phyloP scores from a whole-genome alignment of 306 rosid genomes.

The Rosa persica region DNA sequence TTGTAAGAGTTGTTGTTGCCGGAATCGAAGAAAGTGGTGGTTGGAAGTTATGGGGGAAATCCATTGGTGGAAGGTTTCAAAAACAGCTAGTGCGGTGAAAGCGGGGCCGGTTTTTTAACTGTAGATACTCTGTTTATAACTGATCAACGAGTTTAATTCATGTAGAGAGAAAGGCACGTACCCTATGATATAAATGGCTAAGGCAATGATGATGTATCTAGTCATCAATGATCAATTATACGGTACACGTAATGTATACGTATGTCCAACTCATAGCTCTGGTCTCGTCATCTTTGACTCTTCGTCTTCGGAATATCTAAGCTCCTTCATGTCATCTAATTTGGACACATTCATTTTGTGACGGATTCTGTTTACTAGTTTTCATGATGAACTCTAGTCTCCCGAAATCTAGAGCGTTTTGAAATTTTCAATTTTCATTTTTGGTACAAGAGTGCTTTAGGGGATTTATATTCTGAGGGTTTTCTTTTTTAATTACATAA shows the following conservation, averaged over 20 bases:
- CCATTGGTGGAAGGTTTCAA: slow-evolving; percentile 29
- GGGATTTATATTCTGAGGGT: no score
- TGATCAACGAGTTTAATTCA: background rate
- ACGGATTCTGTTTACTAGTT: no score
- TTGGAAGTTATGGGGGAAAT: no score
- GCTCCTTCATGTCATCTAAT: background rate
- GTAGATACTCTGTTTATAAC: background rate
- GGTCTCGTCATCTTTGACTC: background rate
- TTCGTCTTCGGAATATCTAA: no score
- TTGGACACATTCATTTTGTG: no score
- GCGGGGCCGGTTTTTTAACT: slow-evolving; percentile 36
- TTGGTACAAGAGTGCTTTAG: no score
- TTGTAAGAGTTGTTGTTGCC: slow-evolving; percentile 10
- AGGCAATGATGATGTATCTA: background rate
- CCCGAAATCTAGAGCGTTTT: no score
- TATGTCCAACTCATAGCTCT: background rate
- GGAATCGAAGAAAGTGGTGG: slow-evolving; percentile 27
- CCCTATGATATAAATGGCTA: background rate
- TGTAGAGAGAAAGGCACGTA: background rate
- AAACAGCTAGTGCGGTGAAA: slow-evolving; percentile 31
- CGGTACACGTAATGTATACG: background rate
- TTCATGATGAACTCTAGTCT: no score
- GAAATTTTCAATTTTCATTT: no score
- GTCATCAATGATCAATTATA: background rate
- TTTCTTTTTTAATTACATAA: no score